Percentiles rank a stretch among this genome's conserved stretches.
Evolutionary conservation across 169 alveolate genomes (phyloP).

Genomic region (Plasmodium gonderi): DNA sequence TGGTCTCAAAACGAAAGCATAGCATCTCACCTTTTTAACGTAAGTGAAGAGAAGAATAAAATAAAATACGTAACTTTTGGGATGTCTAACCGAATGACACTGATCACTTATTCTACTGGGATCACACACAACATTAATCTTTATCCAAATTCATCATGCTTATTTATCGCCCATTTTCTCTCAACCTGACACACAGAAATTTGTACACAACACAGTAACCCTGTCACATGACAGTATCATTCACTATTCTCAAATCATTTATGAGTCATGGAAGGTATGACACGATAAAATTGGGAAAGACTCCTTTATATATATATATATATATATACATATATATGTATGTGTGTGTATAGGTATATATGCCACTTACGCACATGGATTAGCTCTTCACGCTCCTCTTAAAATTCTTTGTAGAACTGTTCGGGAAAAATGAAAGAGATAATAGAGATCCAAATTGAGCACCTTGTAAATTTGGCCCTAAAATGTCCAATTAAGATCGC

Average conservation of each 20-base stretch:
- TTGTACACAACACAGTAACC: conserved; percentile 16
- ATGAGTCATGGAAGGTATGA: conserved; percentile 54
- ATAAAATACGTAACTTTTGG: neutral
- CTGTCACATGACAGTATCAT: conserved; percentile 24
- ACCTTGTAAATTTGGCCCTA: conserved; percentile 44
- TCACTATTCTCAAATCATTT: conserved; percentile 64
- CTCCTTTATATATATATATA: neutral
- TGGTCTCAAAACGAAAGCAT: conserved; percentile 69
- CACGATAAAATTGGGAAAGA: neutral
- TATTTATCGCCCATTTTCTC: neutral
- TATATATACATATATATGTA: neutral
- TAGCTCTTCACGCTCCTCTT: neutral
- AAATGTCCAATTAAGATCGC: conserved; percentile 69
- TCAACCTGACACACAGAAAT: conserved; percentile 5
- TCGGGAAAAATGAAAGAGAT: conserved; percentile 6
- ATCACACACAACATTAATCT: neutral
- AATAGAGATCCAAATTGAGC: conserved; percentile 43
- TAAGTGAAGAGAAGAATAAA: neutral
- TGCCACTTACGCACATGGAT: neutral
- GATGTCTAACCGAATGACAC: neutral
- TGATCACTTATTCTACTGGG: neutral
- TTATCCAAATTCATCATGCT: neutral
- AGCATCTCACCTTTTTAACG: conserved; percentile 56
- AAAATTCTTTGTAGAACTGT: conserved; percentile 27
- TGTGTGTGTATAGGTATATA: neutral